Conservation (phyloP, 192 early-diverging fungal species). For the Coemansia sp. region DNA sequence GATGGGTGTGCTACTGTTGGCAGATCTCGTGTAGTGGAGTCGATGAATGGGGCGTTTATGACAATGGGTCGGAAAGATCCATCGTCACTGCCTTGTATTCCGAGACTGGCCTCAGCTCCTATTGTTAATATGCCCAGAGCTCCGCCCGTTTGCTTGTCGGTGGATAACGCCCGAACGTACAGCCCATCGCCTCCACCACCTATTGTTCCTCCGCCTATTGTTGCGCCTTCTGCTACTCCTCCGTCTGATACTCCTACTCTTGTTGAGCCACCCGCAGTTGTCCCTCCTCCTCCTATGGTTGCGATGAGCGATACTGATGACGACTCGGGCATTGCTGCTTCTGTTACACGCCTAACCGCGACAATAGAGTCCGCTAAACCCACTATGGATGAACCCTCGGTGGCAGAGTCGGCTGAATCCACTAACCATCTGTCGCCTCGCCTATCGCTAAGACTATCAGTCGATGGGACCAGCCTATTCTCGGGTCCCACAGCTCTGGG, state of each 20-base stretch:
- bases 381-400: neutral
- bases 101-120: neutral
- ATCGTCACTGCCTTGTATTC: neutral
- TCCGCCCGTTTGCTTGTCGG: neutral
- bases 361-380: neutral
- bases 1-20: neutral
- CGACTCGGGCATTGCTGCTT: conserved; percentile 39
- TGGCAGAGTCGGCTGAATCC: neutral
- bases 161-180: neutral
- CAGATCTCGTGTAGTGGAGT: neutral
- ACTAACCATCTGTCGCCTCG: conserved; percentile 27
- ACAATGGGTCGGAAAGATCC: neutral
- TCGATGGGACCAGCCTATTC: conserved; percentile 31
- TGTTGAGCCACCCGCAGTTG: too few species aligned
- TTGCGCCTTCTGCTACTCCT: neutral
- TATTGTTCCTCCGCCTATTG: neutral
- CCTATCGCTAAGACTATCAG: conserved; percentile 41
- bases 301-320: conserved; percentile 32
- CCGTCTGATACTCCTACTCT: neutral
- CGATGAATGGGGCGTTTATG: neutral
- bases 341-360: conserved; percentile 16
- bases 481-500: conserved; percentile 11
- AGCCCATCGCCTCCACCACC: neutral
- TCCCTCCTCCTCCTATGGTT: neutral
- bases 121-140: neutral